A percentile compares a stretch with the other conserved stretches of the same genome.
phyloP scores from a whole-genome alignment of 177 flowering plant genomes.

The Tripterygium wilfordii region DNA sequence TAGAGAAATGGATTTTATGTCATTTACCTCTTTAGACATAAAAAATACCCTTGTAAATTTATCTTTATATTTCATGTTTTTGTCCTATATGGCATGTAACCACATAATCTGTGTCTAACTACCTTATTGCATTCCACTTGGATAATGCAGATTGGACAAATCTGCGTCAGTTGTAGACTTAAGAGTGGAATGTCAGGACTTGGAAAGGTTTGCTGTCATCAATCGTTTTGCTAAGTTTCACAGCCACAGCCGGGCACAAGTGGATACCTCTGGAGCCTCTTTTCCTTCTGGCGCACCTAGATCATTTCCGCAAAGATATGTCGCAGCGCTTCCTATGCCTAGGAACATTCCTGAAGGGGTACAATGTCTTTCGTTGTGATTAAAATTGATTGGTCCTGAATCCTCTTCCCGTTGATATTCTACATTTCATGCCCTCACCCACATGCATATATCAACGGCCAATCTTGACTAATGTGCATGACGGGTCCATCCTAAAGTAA shows the following conservation, averaged over 20 bases:
- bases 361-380: slow-evolving; percentile 80
- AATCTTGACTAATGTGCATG: slow-evolving; percentile 9
- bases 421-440: slow-evolving; percentile 11
- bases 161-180: slow-evolving; percentile 56
- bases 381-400: slow-evolving; percentile 40
- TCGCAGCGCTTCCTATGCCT: slow-evolving; percentile 64
- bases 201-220: slow-evolving; percentile 62
- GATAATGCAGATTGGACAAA: slow-evolving; percentile 58
- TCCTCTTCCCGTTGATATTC: slow-evolving; percentile 3
- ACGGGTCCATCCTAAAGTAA: slow-evolving; percentile 6
- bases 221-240: slow-evolving; percentile 84
- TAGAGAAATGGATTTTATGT: too few relatives aligned
- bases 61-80: too few relatives aligned
- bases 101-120: too few relatives aligned
- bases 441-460: slow-evolving; percentile 3
- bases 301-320: slow-evolving; percentile 64
- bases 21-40: too few relatives aligned
- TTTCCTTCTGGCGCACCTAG: slow-evolving; percentile 36
- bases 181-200: slow-evolving; percentile 66
- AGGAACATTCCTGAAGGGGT: slow-evolving; percentile 76
- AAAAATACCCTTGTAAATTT: too few relatives aligned
- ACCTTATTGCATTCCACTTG: slow-evolving; percentile 8
- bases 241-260: slow-evolving; percentile 59
- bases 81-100: too few relatives aligned
- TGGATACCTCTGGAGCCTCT: slow-evolving; percentile 40